A percentile compares a stretch with the other conserved stretches of the same genome.
Evolutionary conservation across 1,284 basidiomycete genomes (phyloP).

Genomic region (Fistulina hepatica): DNA sequence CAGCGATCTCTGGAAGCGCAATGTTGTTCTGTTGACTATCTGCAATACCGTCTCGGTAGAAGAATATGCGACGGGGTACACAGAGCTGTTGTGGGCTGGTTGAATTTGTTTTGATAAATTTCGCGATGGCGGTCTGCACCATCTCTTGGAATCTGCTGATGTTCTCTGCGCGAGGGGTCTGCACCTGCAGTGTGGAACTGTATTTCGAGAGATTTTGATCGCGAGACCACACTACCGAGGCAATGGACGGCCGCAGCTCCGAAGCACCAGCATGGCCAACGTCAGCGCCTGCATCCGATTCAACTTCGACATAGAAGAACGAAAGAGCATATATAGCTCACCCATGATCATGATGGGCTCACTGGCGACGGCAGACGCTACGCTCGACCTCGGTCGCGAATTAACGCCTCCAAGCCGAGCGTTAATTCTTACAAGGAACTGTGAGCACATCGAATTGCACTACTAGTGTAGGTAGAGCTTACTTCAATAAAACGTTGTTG

Average conservation of each 20-base stretch:
- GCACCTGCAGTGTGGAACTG: no score
- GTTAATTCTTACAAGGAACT: not conserved
- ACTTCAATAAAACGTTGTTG: no score
- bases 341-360: not conserved
- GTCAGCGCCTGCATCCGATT: not conserved
- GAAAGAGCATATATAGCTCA: not conserved
- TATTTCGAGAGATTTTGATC: no score
- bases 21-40: conserved; percentile 29
- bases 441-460: no score
- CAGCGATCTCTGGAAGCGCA: conserved; percentile 17
- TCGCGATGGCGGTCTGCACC: no score
- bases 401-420: not conserved
- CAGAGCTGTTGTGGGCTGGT: no score
- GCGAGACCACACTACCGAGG: not conserved
- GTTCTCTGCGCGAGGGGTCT: no score
- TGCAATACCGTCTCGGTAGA: conserved; percentile 31
- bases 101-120: no score
- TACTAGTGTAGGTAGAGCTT: no score
- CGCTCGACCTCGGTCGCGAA: not conserved
- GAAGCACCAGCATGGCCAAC: not conserved
- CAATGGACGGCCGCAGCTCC: not conserved
- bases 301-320: not conserved
- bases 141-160: no score
- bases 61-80: conserved; percentile 21
- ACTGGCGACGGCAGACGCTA: not conserved